Percentiles rank a stretch among this genome's conserved stretches.
phyloP scores from a whole-genome alignment of 257 asterid genomes.

The Marsdenia floribunda region DNA sequence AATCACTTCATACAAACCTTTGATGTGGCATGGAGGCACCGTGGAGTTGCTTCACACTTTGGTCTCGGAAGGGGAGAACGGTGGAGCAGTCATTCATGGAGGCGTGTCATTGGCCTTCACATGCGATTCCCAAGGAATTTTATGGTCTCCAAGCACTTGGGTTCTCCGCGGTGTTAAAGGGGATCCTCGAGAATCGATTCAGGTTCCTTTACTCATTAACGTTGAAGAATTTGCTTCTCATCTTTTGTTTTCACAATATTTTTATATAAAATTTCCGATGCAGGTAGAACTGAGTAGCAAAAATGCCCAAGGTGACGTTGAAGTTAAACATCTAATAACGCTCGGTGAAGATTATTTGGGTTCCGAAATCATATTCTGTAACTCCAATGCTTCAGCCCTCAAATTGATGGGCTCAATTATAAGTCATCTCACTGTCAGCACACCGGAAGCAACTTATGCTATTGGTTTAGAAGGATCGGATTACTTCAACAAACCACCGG shows the following conservation, averaged over 20 bases:
- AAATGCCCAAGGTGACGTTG: constrained; percentile 22
- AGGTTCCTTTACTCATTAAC: constrained; percentile 26
- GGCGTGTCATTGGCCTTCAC: constrained; percentile 53
- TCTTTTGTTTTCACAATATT: background rate
- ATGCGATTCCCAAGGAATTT: constrained; percentile 25
- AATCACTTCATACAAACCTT: constrained; percentile 67
- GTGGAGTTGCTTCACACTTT: constrained; percentile 63
- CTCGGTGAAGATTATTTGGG: constrained; percentile 39
- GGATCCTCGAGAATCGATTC: constrained; percentile 48
- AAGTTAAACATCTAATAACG: constrained; percentile 46
- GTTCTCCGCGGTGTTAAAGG: constrained; percentile 40
- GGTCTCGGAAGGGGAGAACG: constrained; percentile 35
- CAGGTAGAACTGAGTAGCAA: constrained; percentile 52
- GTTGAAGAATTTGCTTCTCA: background rate
- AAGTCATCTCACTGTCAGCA: constrained; percentile 67
- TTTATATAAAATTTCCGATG: background rate
- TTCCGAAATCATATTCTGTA: constrained; percentile 45
- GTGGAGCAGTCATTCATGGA: constrained; percentile 45
- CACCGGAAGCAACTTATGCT: constrained; percentile 73
- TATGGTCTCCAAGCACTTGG: constrained; percentile 58
- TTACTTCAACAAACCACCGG: constrained; percentile 47
- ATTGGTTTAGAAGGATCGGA: constrained; percentile 66
- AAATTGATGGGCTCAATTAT: constrained; percentile 45
- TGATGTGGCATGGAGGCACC: constrained; percentile 78
- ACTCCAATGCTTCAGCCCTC: constrained; percentile 33